Base-by-base conservation (phyloP, 2,329 filamentous ascomycete genomes). In the Fusarium oxysporum region DNA sequence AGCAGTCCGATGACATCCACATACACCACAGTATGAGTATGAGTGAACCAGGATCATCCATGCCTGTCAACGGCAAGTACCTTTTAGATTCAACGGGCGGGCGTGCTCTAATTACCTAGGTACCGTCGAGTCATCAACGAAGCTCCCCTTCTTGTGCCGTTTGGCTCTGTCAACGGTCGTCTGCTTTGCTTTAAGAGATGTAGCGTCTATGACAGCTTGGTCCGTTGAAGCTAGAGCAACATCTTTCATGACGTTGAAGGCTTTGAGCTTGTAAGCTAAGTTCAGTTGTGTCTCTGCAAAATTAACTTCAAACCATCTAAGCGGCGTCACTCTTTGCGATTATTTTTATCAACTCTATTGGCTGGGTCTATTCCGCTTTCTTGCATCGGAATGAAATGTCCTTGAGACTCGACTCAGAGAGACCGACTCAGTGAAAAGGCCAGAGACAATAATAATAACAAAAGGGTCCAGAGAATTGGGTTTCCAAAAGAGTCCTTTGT, bases 221-320 rank as follows among this genome's bases (percentile, higher is more conserved):
- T 57, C 67, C 55, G 55, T 68, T 50, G 55, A 66, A 51, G 61
- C 35, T 65, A 60, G 43, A 66, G 43, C 28, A 32, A 17, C n/a
- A 23, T 38, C 17, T 59, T 48, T 23, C 38, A 54, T 73, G 66
- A 65, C 66, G 62, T 44, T 47, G 35, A 59, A 41, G 65, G 56
- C 56, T 67, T 56, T 38, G 23, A 35, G 41, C 25, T 51, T 43
- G 16, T 3, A 41, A 30, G 19, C 33, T 13, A 54, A 41, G 33
- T n/a, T 9, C 28, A 30, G 30, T 40, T 44, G 17, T 32, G 30
- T 44, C 23, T 51, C 41, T 35, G 13, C 47, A 35, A 43, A 68
- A 43, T 43, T 53, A 53, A 41, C 60, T 70, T 62, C 21, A 17
- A 38, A 21, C 44, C 53, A 44, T 41, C 30, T 43, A 48, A 32